These are phyloP conservation scores for Lentinula detonsa DNA, from an alignment of 768 basidiomycete species.

Conservation along the genomic window DNA sequence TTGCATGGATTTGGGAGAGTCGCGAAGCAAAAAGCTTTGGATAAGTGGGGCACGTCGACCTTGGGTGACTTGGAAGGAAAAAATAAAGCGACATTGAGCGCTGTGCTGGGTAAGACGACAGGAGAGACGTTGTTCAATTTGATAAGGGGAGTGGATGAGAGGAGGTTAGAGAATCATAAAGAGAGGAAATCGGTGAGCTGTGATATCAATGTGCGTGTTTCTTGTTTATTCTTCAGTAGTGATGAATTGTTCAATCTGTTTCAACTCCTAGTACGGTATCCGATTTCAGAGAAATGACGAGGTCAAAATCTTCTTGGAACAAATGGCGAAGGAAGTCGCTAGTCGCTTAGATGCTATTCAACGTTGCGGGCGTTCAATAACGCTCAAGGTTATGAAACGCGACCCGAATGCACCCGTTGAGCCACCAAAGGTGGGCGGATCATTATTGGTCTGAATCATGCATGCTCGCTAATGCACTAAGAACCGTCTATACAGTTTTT, in stretches of 20 bases:
- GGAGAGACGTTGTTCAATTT: slow-evolving; percentile 86
- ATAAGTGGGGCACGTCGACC: slow-evolving; percentile 67
- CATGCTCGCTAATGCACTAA: not conserved
- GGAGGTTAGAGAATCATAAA: slow-evolving; percentile 76
- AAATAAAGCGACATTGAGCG: slow-evolving; percentile 60
- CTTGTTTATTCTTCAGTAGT: not conserved
- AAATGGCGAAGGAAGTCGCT: slow-evolving; percentile 75
- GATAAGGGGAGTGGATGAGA: slow-evolving; percentile 77
- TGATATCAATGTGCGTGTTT: slow-evolving; percentile 80
- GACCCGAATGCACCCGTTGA: slow-evolving; percentile 84
- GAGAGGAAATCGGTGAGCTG: slow-evolving; percentile 88
- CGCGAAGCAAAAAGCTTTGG: slow-evolving; percentile 68
- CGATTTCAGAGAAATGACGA: slow-evolving; percentile 82
- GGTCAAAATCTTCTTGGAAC: slow-evolving; percentile 70
- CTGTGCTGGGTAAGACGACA: slow-evolving; percentile 69
- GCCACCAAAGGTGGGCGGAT: slow-evolving; percentile 66
- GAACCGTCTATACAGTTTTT: slow-evolving; percentile 54
- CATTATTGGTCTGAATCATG: not conserved
- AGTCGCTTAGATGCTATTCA: slow-evolving; percentile 61
- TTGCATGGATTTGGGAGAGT: slow-evolving; percentile 85
- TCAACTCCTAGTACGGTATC: slow-evolving; percentile 74
- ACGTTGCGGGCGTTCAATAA: slow-evolving; percentile 70
- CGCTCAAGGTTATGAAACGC: slow-evolving; percentile 85
- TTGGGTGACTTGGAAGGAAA: slow-evolving; percentile 64
- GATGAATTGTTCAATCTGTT: not conserved